Conservation (phyloP, 768 basidiomycete genomes). For the Phaffia australis region DNA sequence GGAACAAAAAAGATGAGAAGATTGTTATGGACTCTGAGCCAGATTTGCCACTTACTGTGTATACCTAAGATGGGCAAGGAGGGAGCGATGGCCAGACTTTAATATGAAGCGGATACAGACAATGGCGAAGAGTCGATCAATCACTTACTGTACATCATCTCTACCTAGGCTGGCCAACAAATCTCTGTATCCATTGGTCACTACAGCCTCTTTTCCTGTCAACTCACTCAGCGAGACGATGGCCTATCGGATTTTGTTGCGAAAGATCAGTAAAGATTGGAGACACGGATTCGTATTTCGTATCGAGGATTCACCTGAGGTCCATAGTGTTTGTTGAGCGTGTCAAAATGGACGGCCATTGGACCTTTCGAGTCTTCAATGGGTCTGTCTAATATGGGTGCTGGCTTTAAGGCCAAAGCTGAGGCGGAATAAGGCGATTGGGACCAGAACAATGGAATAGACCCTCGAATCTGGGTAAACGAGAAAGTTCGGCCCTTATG, state of each 20-base stretch:
- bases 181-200: constrained; percentile 68
- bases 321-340: constrained; percentile 58
- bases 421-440: constrained; percentile 73
- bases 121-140: background rate
- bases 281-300: background rate
- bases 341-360: constrained; percentile 61
- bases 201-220: constrained; percentile 69
- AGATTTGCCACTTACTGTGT: background rate
- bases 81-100: background rate
- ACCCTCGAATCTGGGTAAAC: constrained; percentile 83
- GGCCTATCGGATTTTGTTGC: constrained; percentile 43
- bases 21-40: background rate
- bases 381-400: constrained; percentile 69
- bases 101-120: constrained; percentile 2
- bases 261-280: background rate
- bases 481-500: constrained; percentile 52
- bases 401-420: constrained; percentile 75
- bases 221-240: constrained; percentile 85
- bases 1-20: background rate
- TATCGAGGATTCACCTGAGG: constrained; percentile 51
- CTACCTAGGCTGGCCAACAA: constrained; percentile 47
- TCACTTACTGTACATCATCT: constrained; percentile 36
- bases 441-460: constrained; percentile 88
- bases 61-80: constrained; percentile 29
- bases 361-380: constrained; percentile 59